Base-by-base conservation (phyloP, 257 asterid species). In the Petunia axillaris region DNA sequence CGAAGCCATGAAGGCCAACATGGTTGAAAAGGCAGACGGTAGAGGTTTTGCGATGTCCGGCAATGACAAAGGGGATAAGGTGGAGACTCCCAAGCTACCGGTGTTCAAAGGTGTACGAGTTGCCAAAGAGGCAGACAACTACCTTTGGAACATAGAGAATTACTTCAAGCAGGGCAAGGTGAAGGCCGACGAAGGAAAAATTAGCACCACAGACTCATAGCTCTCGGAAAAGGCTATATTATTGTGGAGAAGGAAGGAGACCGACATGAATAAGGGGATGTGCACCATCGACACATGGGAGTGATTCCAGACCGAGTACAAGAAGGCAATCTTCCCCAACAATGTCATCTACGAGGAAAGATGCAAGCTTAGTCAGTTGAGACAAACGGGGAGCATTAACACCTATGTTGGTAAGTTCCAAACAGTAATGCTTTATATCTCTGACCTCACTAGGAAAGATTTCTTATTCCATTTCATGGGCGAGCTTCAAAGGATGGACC, bases 161-260 rank as follows among this genome's bases (percentile, higher is more conserved):
- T 50, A 25, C 25, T 25, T 25, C 25, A 25, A 25, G 25, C 25
- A 25, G 25, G 25, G 25, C 25, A 25, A 25, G 25, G 25, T 25
- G 25, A 25, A 25, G 25, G 25, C 25, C 25, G 25, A 25, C 25
- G 25, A 25, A 25, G 25, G 25, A 25, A 25, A 25, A 25, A 25
- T 25, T 25, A 25, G 25, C 25, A 25, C 25, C 25, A 25, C 25
- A 25, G 25, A 25, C 25, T 25, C 25, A 25, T 25, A 25, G 25
- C 25, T 25, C 25, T 25, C 25, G n/a, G 81, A 78, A 8, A 41
- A 11, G n/a, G 60, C 74, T 4, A 14, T 62, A 3, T 41, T 78
- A 9, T 78, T 71, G 81, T 78, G 75, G 81, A 78, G 81, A n/a
- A 43, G 73, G 73, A 50, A 59, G 10, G n/a, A 58, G 8, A 43